phyloP scores from a whole-genome alignment of 805 yeast species.

The Saturnispora galanensis region DNA sequence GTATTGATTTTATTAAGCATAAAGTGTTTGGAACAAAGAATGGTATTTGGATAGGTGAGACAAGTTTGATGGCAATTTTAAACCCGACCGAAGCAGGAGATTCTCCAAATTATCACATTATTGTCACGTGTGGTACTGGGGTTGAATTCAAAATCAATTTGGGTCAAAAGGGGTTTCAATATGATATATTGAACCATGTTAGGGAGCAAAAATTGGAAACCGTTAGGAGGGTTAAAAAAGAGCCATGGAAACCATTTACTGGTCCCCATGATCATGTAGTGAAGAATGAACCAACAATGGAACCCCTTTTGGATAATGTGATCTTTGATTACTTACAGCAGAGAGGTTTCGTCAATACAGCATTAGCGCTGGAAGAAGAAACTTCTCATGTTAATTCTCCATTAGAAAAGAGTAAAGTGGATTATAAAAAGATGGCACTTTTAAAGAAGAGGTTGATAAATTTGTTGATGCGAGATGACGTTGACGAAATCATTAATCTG shows the following conservation, averaged over 20 bases:
- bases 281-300: slow-evolving; percentile 15
- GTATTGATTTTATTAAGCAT: slow-evolving; percentile 57
- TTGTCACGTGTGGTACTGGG: slow-evolving; percentile 24
- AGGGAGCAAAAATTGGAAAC: slow-evolving; percentile 27
- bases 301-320: slow-evolving; percentile 14
- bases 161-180: slow-evolving; percentile 36
- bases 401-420: slow-evolving; percentile 23
- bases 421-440: slow-evolving; percentile 2
- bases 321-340: slow-evolving; percentile 44
- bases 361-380: slow-evolving; percentile 42
- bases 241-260: slow-evolving; percentile 9
- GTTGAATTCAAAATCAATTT: slow-evolving; percentile 41
- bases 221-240: slow-evolving; percentile 12
- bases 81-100: background rate
- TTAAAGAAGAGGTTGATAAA: slow-evolving; percentile 35
- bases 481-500: slow-evolving; percentile 33
- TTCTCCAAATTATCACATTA: background rate
- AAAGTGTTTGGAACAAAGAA: slow-evolving; percentile 72
- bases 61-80: slow-evolving; percentile 17
- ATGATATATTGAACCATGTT: slow-evolving; percentile 40
- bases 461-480: slow-evolving; percentile 33
- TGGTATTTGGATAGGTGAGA: slow-evolving; percentile 54
- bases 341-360: slow-evolving; percentile 47
- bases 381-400: slow-evolving; percentile 1
- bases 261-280: slow-evolving; percentile 9